Base-by-base conservation (phyloP, 2,329 filamentous ascomycete genomes). In the Monosporascus sp. region DNA sequence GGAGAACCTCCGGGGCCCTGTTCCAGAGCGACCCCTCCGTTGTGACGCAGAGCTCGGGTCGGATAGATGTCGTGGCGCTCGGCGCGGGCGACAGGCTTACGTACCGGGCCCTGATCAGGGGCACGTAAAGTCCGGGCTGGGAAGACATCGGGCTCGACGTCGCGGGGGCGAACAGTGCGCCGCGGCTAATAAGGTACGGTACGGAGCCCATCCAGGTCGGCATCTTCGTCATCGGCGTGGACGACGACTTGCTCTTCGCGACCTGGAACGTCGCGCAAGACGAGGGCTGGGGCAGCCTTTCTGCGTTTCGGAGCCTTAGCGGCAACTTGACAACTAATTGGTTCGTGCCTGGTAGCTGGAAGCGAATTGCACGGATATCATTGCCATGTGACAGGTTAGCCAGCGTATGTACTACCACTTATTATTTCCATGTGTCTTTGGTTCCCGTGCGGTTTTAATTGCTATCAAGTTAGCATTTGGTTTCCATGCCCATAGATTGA, bases 161-260 rank as follows among this genome's bases (percentile, higher is more conserved):
- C 9, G 48, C 56, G 41, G 48, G 52, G 47, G 43, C 55, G 50
- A 50, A 57, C 49, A 56, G 58, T 39, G 58, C 58, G 6, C 58
- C 61, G 38, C 49, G 56, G 14, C 48, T 51, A 3, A 43, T 52
- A 7, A n/a, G 18, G 18, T 46, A 39, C 15, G 39, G 41, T 15
- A 22, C 45, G 17, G n/a, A 35, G 22, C 31, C 31, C 18, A 15
- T 44, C n/a, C 48, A 6, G 18, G 20, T 47, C 8, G 37, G 3
- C 6, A 17, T 55, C 5, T 55, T 52, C 27, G 50, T 51, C 17
- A 5, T 55, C 18, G 39, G 52, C 11, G 27, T 8, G 14, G 35
- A 47, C 27, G 43, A 46, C 7, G 49, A 49, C n/a, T n/a, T 52
- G 17, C 3, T 49, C 22, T 47, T 41, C 17, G 37, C 37, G 9